Conservation (phyloP, 2,329 filamentous ascomycete genomes). For the Elsinoe fawcettii region DNA sequence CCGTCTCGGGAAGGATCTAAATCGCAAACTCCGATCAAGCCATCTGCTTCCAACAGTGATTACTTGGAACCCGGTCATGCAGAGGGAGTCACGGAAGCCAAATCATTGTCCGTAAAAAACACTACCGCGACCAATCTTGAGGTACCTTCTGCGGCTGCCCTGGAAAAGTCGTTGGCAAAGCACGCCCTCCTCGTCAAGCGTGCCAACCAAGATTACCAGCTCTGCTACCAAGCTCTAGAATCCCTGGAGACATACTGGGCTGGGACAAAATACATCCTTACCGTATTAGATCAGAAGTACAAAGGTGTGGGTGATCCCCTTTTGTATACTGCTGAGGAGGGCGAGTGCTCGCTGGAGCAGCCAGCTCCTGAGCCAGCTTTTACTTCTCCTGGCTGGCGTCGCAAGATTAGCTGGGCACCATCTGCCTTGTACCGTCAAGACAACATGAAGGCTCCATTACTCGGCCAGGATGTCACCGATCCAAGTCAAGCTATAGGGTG, state of each 20-base stretch:
- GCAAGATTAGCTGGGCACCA: slow-evolving; percentile 39
- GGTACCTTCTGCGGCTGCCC: slow-evolving; percentile 9
- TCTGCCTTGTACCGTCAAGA: slow-evolving; percentile 25
- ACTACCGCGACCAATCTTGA: background rate
- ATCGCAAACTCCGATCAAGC: slow-evolving; percentile 37
- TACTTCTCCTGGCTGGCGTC: slow-evolving; percentile 45
- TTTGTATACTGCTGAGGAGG: slow-evolving; percentile 62
- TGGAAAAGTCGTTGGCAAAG: slow-evolving; percentile 45
- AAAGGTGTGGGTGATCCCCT: slow-evolving; percentile 75
- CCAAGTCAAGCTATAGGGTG: slow-evolving; percentile 58
- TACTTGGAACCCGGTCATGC: slow-evolving; percentile 11
- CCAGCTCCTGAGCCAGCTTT: slow-evolving; percentile 42
- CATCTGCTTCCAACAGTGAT: slow-evolving; percentile 25
- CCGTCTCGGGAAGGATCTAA: slow-evolving; percentile 14
- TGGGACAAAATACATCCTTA: slow-evolving; percentile 78
- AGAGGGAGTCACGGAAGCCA: slow-evolving; percentile 17
- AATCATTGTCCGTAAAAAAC: background rate
- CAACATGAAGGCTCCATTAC: background rate
- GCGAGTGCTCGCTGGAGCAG: slow-evolving; percentile 59
- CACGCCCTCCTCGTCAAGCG: slow-evolving; percentile 72
- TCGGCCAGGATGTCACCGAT: slow-evolving; percentile 17
- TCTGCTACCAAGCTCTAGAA: slow-evolving; percentile 75
- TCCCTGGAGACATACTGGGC: slow-evolving; percentile 80
- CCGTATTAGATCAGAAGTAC: slow-evolving; percentile 76
- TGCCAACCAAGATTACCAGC: slow-evolving; percentile 78